Conservation (phyloP, 2,329 filamentous ascomycete genomes). For the Coniochaeta sp. region DNA sequence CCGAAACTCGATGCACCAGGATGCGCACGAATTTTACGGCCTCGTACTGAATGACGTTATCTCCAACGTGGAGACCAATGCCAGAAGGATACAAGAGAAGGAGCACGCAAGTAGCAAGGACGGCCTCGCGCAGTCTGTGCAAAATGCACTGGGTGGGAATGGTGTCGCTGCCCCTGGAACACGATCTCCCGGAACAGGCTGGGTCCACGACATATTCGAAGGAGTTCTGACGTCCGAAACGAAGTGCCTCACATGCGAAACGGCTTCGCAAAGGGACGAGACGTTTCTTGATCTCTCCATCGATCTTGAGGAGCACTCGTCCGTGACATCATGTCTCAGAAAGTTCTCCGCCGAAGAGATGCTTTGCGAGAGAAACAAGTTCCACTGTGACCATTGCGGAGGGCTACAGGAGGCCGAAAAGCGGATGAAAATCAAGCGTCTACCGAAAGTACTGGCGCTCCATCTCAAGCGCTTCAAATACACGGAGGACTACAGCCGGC, state of each 20-base stretch:
- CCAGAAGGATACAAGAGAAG: conserved; percentile 53
- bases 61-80: conserved; percentile 84
- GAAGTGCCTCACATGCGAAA: conserved; percentile 92
- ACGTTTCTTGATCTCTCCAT: conserved; percentile 94
- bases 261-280: conserved; percentile 88
- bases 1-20: conserved; percentile 92
- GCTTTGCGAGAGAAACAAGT: conserved; percentile 97
- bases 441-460: conserved; percentile 84
- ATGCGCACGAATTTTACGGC: conserved; percentile 95
- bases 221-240: conserved; percentile 93
- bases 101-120: conserved; percentile 25
- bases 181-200: conserved; percentile 61
- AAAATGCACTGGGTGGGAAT: conserved; percentile 30
- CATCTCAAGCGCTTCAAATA: conserved; percentile 98
- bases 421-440: conserved; percentile 95
- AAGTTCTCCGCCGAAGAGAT: conserved; percentile 98
- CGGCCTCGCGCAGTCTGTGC: conserved; percentile 43
- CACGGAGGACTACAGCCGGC: conserved; percentile 84
- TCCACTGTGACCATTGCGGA: conserved; percentile 95
- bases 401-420: conserved; percentile 97
- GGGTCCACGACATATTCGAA: conserved; percentile 97
- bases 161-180: conserved; percentile 28
- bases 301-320: conserved; percentile 89
- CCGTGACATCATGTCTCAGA: conserved; percentile 86
- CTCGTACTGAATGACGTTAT: conserved; percentile 94